Evolutionary conservation across 2,329 filamentous ascomycete genomes (phyloP).

Genomic region (Plectosphaerella plurivora): DNA sequence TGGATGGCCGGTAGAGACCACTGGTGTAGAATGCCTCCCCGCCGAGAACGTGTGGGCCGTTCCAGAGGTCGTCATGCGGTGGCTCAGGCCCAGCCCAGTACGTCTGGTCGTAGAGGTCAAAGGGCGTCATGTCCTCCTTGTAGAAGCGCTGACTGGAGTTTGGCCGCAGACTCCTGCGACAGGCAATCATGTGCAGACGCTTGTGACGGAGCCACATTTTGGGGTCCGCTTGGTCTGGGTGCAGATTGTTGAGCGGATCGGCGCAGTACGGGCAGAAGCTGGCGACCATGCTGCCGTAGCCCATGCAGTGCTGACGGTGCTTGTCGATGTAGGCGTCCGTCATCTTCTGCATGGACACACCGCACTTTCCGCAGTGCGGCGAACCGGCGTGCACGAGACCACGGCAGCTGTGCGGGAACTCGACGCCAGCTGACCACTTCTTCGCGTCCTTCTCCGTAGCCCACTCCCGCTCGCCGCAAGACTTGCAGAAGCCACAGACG

Average conservation of each 20-base stretch:
- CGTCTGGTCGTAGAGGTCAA: slow-evolving; percentile 8
- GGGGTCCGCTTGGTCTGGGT: neutral
- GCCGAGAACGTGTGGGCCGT: slow-evolving; percentile 1
- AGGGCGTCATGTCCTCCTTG: slow-evolving; percentile 4
- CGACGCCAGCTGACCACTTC: slow-evolving; percentile 3
- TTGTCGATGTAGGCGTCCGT: slow-evolving; percentile 4
- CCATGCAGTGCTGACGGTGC: slow-evolving; percentile 12
- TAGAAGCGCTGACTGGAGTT: neutral
- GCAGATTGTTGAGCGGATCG: neutral
- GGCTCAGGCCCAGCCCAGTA: slow-evolving; percentile 4
- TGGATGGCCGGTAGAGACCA: neutral
- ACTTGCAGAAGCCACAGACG: slow-evolving; percentile 11
- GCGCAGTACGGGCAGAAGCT: slow-evolving; percentile 17
- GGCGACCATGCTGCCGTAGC: slow-evolving; percentile 9
- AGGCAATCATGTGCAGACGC: slow-evolving; percentile 5
- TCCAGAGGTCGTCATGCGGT: slow-evolving; percentile 7
- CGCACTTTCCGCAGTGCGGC: slow-evolving; percentile 13
- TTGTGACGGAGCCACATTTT: neutral
- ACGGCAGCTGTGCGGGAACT: slow-evolving; percentile 12
- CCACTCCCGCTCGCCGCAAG: slow-evolving; percentile 11
- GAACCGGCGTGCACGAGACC: slow-evolving; percentile 1
- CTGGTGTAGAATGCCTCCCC: neutral
- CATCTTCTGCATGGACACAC: slow-evolving; percentile 4
- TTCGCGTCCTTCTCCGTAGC: slow-evolving; percentile 5
- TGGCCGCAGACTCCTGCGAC: neutral